phyloP scores from a whole-genome alignment of 495 filamentous ascomycete genomes.

The Talaromyces wortmannii region DNA sequence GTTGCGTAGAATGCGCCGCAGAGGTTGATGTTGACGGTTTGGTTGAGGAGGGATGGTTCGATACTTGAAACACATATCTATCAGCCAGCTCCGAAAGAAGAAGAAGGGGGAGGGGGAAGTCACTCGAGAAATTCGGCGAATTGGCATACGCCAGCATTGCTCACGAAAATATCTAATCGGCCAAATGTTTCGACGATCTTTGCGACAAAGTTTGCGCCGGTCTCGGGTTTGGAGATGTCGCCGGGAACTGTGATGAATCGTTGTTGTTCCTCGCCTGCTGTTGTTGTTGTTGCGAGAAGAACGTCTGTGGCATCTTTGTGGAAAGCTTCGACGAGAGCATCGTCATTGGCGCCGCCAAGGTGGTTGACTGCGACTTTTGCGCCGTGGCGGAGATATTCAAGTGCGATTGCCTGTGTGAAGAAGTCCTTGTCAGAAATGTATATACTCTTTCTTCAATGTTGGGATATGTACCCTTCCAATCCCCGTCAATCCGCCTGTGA shows the following conservation, averaged over 20 bases:
- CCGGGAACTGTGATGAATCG: slow-evolving; percentile 53
- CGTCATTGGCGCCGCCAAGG: slow-evolving; percentile 49
- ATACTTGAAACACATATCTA: slow-evolving; percentile 26
- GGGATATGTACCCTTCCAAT: slow-evolving; percentile 50
- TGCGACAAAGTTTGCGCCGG: slow-evolving; percentile 49
- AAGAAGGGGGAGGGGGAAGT: slow-evolving; percentile 11
- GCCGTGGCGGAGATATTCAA: slow-evolving; percentile 65
- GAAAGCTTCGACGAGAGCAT: slow-evolving; percentile 45
- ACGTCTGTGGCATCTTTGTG: slow-evolving; percentile 40
- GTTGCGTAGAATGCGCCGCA: slow-evolving; percentile 79
- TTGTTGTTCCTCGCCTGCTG: slow-evolving; percentile 26
- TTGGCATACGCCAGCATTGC: slow-evolving; percentile 81
- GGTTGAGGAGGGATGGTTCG: slow-evolving; percentile 50
- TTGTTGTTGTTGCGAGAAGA: slow-evolving; percentile 15
- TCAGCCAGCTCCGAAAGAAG: background rate
- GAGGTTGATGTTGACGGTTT: slow-evolving; percentile 71
- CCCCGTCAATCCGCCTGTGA: slow-evolving; percentile 70
- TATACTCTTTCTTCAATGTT: slow-evolving; percentile 24
- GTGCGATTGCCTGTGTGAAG: slow-evolving; percentile 49
- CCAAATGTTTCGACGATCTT: slow-evolving; percentile 51
- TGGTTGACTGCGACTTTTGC: slow-evolving; percentile 66
- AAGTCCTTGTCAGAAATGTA: background rate
- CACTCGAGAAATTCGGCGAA: slow-evolving; percentile 76
- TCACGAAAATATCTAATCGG: slow-evolving; percentile 73
- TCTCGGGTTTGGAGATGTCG: slow-evolving; percentile 60